A percentile compares a stretch with the other conserved stretches of the same genome.
phyloP scores from a whole-genome alignment of 1,139 yeast genomes.

The Candida sp. region DNA sequence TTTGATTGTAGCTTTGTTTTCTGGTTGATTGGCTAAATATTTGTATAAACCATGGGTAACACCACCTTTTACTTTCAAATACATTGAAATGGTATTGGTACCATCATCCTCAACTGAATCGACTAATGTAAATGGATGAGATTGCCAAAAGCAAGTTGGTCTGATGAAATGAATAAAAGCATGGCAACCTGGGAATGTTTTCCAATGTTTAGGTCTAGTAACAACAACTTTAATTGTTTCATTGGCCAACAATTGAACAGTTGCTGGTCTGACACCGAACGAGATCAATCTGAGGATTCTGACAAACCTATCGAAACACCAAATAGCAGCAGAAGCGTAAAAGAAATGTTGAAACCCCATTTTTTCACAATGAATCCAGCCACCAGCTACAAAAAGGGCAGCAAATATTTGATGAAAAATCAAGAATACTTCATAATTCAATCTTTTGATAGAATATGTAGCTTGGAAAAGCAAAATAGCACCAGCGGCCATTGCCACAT shows the following conservation, averaged over 20 bases:
- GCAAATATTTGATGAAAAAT: slow-evolving; percentile 57
- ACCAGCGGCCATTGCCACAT: slow-evolving; percentile 39
- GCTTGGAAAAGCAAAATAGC: slow-evolving; percentile 45
- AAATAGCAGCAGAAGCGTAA: slow-evolving; percentile 54
- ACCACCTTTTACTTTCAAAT: slow-evolving; percentile 43
- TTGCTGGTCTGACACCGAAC: slow-evolving; percentile 51
- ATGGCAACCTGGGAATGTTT: slow-evolving; percentile 36
- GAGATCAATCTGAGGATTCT: slow-evolving; percentile 45
- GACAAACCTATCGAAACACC: slow-evolving; percentile 58
- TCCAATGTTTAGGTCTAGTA: slow-evolving; percentile 33
- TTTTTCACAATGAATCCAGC: slow-evolving; percentile 54
- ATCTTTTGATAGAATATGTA: slow-evolving; percentile 48
- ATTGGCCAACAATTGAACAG: slow-evolving; percentile 43
- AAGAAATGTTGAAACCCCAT: slow-evolving; percentile 45
- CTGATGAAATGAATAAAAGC: slow-evolving; percentile 37
- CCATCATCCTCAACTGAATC: slow-evolving; percentile 26
- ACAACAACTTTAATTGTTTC: slow-evolving; percentile 41
- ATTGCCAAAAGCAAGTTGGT: slow-evolving; percentile 50
- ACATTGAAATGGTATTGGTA: slow-evolving; percentile 29
- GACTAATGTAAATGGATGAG: slow-evolving; percentile 54
- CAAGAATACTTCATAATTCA: slow-evolving; percentile 63
- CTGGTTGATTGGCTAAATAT: slow-evolving; percentile 48
- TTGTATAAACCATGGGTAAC: slow-evolving; percentile 37
- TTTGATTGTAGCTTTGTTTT: slow-evolving; percentile 26
- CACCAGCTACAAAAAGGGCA: slow-evolving; percentile 50